Conservation (phyloP, 1,284 basidiomycete species). For the Leccinum subrobustum region DNA sequence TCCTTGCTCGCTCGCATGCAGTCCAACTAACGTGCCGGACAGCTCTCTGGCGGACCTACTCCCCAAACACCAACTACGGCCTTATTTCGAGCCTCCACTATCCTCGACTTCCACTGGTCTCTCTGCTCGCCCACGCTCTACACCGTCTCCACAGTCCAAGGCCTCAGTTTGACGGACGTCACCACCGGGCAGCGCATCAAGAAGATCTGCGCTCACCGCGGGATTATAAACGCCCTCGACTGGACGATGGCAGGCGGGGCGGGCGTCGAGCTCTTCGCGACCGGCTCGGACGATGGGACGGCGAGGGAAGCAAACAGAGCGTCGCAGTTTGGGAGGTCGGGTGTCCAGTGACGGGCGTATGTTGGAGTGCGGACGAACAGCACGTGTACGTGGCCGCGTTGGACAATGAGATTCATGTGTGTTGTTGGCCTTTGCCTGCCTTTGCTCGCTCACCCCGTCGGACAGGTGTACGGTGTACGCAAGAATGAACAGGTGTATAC, state of each 20-base stretch:
- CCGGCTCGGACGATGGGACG: conserved; percentile 94
- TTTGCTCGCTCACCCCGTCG: neutral
- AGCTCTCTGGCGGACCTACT: conserved; percentile 61
- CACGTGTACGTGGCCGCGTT: conserved; percentile 86
- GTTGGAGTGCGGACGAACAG: conserved; percentile 87
- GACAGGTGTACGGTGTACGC: conserved; percentile 82
- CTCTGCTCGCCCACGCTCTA: conserved; percentile 70
- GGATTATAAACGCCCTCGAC: conserved; percentile 87
- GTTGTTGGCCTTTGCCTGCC: conserved; percentile 27
- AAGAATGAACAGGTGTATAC: conserved; percentile 77
- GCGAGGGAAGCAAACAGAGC: conserved; percentile 72
- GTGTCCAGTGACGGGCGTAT: conserved; percentile 86
- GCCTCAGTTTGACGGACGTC: conserved; percentile 70
- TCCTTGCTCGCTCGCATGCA: neutral
- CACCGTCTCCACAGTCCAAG: conserved; percentile 84
- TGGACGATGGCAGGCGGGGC: conserved; percentile 78
- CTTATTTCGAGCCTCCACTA: conserved; percentile 66
- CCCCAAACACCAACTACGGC: conserved; percentile 82
- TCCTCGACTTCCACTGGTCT: conserved; percentile 82
- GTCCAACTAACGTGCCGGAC: neutral
- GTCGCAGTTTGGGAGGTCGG: conserved; percentile 82
- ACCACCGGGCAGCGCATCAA: conserved; percentile 74
- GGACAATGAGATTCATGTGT: conserved; percentile 91
- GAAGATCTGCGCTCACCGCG: conserved; percentile 80
- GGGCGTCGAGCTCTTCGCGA: conserved; percentile 79